Conservation (phyloP, 140 eudicot species). For the Cichorium intybus region DNA sequence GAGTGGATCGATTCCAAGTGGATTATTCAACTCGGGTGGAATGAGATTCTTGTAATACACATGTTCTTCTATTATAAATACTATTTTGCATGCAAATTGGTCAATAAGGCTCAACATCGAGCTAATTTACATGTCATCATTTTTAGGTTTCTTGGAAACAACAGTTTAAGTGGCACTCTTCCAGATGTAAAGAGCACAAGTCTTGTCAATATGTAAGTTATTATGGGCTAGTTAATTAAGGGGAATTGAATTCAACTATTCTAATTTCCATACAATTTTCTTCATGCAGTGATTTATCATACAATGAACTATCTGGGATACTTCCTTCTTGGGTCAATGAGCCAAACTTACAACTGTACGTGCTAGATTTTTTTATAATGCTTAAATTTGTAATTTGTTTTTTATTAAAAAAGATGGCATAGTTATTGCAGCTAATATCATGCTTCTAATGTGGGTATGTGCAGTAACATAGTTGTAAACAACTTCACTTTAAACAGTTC, state of each 20-base stretch:
- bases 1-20: constrained; percentile 46
- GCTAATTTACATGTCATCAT: background rate
- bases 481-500: constrained; percentile 31
- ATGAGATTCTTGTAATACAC: constrained; percentile 52
- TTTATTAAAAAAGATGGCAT: too few relatives aligned
- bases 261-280: background rate
- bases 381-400: background rate
- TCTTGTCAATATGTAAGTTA: constrained; percentile 51
- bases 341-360: constrained; percentile 57
- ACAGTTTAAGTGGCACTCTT: constrained; percentile 59
- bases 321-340: constrained; percentile 69
- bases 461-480: constrained; percentile 62
- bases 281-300: constrained; percentile 76
- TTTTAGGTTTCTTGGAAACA: constrained; percentile 70
- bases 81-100: background rate
- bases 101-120: background rate
- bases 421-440: constrained; percentile 11
- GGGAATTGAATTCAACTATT: background rate
- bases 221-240: background rate
- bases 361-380: constrained; percentile 5
- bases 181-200: constrained; percentile 47
- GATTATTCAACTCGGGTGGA: constrained; percentile 45
- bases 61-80: background rate
- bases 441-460: constrained; percentile 1
- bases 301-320: constrained; percentile 70